A percentile compares a stretch with the other conserved stretches of the same genome.
phyloP scores from a whole-genome alignment of 2,329 filamentous ascomycete genomes.

The Beauveria bassiana region DNA sequence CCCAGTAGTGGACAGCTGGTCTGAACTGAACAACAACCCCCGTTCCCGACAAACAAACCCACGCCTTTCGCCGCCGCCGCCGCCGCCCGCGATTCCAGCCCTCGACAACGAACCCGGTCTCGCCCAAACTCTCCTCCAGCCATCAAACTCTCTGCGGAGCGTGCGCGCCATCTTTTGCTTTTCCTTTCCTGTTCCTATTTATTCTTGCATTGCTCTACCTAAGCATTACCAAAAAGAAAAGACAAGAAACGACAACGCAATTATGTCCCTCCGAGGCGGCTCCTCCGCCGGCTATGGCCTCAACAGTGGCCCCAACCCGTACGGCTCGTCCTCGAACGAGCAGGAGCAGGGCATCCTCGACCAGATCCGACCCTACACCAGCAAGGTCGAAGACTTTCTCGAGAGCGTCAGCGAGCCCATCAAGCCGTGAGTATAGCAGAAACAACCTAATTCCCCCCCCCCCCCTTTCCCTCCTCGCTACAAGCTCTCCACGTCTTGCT shows the following conservation, averaged over 20 bases:
- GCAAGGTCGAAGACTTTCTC: constrained; percentile 93
- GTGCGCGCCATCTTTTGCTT: not conserved
- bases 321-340: constrained; percentile 48
- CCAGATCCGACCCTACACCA: constrained; percentile 86
- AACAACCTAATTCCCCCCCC: not conserved
- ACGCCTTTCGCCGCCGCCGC: not conserved
- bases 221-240: no score
- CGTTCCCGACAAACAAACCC: not conserved
- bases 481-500: no score
- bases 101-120: not conserved
- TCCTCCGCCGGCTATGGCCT: constrained; percentile 74
- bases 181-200: not conserved
- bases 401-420: constrained; percentile 83
- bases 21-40: not conserved
- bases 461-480: not conserved
- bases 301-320: constrained; percentile 60
- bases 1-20: constrained; percentile 12
- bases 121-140: not conserved
- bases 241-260: not conserved
- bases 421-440: constrained; percentile 62
- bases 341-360: constrained; percentile 64
- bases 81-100: constrained; percentile 3
- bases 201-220: constrained; percentile 2
- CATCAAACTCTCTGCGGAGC: not conserved
- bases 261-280: constrained; percentile 48